These are phyloP conservation scores for Termitomyces sp. DNA, from an alignment of 768 basidiomycete genomes.

Conservation along the genomic window DNA sequence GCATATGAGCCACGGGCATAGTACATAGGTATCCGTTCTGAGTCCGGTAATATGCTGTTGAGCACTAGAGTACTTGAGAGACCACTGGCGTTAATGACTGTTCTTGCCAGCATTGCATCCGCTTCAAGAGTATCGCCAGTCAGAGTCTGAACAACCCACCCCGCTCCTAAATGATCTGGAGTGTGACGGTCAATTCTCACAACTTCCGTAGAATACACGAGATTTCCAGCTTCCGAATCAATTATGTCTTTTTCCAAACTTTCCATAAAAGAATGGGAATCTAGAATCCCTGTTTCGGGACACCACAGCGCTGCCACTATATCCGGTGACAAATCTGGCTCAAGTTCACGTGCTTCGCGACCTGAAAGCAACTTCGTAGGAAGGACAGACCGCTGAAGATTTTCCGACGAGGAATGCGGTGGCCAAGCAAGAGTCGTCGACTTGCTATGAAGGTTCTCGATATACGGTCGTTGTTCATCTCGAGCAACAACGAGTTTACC, in stretches of 20 bases:
- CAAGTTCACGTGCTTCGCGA: slow-evolving; percentile 62
- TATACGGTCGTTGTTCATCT: slow-evolving; percentile 59
- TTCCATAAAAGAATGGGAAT: slow-evolving; percentile 81
- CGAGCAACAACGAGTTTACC: slow-evolving; percentile 91
- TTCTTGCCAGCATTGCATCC: slow-evolving; percentile 68
- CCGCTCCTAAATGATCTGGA: slow-evolving; percentile 36
- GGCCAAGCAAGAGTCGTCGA: slow-evolving; percentile 51
- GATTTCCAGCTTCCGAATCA: slow-evolving; percentile 60
- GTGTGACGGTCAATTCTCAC: slow-evolving; percentile 76
- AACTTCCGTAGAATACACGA: slow-evolving; percentile 76
- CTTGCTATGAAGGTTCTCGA: slow-evolving; percentile 63
- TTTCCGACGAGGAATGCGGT: slow-evolving; percentile 24
- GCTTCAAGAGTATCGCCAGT: slow-evolving; percentile 40
- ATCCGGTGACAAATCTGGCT: slow-evolving; percentile 73
- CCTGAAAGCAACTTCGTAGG: slow-evolving; percentile 67
- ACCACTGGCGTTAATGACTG: slow-evolving; percentile 80
- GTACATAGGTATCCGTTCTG: slow-evolving; percentile 63
- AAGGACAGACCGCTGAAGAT: slow-evolving; percentile 31
- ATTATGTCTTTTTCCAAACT: slow-evolving; percentile 77
- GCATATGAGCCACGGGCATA: slow-evolving; percentile 87
- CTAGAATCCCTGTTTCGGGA: slow-evolving; percentile 85
- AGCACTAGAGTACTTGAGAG: slow-evolving; percentile 66
- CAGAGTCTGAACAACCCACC: slow-evolving; percentile 86
- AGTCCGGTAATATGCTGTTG: slow-evolving; percentile 59
- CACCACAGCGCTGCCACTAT: slow-evolving; percentile 76